These are phyloP conservation scores for Pichia sp. DNA, from an alignment of 1,139 yeast species.

Conservation along the genomic window DNA sequence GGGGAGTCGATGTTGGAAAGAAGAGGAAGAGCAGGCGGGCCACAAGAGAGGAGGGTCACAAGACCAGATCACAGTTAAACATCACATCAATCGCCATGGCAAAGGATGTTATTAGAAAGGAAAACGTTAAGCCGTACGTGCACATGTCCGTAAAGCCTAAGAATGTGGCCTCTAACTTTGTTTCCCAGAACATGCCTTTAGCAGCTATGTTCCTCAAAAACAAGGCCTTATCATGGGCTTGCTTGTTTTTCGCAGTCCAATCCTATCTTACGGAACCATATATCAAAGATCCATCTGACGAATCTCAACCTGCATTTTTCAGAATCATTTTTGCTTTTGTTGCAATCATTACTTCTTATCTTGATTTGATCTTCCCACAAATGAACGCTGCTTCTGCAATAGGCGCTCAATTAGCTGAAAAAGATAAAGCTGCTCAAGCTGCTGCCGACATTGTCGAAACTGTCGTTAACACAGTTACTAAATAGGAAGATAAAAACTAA, in stretches of 20 bases:
- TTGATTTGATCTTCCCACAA: slow-evolving; percentile 30
- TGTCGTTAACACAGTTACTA: no score
- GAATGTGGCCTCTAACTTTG: slow-evolving; percentile 41
- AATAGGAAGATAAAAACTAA: no score
- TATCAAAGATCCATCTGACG: slow-evolving; percentile 25
- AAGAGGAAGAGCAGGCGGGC: no score
- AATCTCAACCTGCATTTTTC: slow-evolving; percentile 25
- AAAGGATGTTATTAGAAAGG: slow-evolving; percentile 28
- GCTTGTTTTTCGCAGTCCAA: slow-evolving; percentile 45
- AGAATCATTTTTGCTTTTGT: slow-evolving; percentile 27
- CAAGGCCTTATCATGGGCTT: slow-evolving; percentile 47
- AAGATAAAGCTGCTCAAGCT: slow-evolving; percentile 10
- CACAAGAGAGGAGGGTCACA: no score
- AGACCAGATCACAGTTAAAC: neutral
- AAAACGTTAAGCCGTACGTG: slow-evolving; percentile 33
- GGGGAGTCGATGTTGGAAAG: no score
- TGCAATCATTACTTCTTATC: slow-evolving; percentile 27
- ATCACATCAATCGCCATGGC: no score
- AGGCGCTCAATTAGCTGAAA: slow-evolving; percentile 4
- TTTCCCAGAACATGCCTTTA: slow-evolving; percentile 55
- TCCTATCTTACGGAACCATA: slow-evolving; percentile 36
- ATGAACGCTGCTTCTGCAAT: slow-evolving; percentile 16
- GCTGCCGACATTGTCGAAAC: no score
- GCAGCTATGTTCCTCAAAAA: slow-evolving; percentile 56
- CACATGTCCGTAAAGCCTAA: slow-evolving; percentile 48